phyloP scores from a whole-genome alignment of 768 basidiomycete species.

The Leucosporidium creatinivorum region DNA sequence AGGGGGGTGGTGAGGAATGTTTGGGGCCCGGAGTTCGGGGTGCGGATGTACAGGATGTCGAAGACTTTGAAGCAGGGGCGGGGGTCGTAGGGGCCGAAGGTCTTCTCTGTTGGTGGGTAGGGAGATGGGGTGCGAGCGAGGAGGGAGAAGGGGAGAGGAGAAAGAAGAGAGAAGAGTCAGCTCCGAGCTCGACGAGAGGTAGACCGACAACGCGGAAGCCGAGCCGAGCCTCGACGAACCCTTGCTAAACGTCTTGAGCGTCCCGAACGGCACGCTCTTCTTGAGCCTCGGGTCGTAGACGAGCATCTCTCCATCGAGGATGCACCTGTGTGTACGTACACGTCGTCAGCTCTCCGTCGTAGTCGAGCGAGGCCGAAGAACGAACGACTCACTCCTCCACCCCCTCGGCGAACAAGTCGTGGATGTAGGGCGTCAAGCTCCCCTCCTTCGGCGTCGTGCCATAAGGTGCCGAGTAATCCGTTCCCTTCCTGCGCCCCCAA shows the following conservation, averaged over 20 bases:
- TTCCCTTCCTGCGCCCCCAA: constrained; percentile 73
- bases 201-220: no score
- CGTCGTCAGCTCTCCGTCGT: no score
- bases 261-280: constrained; percentile 84
- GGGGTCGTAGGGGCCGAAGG: constrained; percentile 55
- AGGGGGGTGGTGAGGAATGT: constrained; percentile 66
- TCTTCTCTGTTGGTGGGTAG: constrained; percentile 50
- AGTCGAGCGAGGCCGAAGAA: no score
- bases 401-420: constrained; percentile 62
- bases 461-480: no score
- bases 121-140: not conserved
- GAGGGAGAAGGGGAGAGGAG: no score
- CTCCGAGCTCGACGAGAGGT: no score
- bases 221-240: no score
- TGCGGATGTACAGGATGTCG: constrained; percentile 79
- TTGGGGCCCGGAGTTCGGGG: constrained; percentile 45
- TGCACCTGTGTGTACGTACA: constrained; percentile 63
- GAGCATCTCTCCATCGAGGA: constrained; percentile 96
- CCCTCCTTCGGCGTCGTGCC: no score
- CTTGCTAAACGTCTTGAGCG: constrained; percentile 81
- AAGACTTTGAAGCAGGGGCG: constrained; percentile 97
- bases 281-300: constrained; percentile 91
- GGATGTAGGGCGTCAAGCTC: constrained; percentile 84
- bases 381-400: constrained; percentile 76
- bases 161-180: no score